These are phyloP conservation scores for Solanum habrochaites DNA, from an alignment of 257 asterid genomes.

Conservation along the genomic window DNA sequence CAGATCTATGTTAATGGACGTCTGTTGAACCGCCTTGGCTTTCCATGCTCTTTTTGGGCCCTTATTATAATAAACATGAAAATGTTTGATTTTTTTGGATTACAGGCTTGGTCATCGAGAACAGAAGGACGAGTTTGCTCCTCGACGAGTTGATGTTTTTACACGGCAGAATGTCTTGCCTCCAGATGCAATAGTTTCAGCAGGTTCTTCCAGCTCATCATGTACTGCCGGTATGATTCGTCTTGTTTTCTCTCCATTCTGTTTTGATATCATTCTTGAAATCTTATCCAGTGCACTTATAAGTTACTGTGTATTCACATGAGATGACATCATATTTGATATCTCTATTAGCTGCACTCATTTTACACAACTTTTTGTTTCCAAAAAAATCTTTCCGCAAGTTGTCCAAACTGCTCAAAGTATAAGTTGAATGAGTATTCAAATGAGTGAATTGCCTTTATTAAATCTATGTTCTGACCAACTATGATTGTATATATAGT, in stretches of 20 bases:
- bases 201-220: conserved; percentile 76
- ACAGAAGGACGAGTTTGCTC: conserved; percentile 85
- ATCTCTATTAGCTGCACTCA: not conserved
- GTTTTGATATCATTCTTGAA: not conserved
- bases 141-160: conserved; percentile 79
- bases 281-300: not conserved
- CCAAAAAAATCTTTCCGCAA: not conserved
- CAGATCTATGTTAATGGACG: not conserved
- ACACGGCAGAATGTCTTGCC: conserved; percentile 74
- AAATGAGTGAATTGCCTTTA: not conserved
- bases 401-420: not conserved
- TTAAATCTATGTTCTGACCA: not conserved
- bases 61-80: not conserved
- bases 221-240: conserved; percentile 77
- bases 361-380: not conserved
- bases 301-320: not conserved
- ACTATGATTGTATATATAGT: not conserved
- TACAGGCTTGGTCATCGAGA: conserved; percentile 95
- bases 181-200: conserved; percentile 75
- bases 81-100: conserved; percentile 2
- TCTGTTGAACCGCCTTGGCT: not conserved
- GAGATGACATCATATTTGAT: not conserved
- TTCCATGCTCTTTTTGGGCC: not conserved
- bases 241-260: not conserved
- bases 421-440: not conserved